A percentile compares a stretch with the other conserved stretches of the same genome.
These are phyloP conservation scores for Fusarium pseudonygamai DNA, from an alignment of 2,329 filamentous ascomycete species.

Conservation along the genomic window DNA sequence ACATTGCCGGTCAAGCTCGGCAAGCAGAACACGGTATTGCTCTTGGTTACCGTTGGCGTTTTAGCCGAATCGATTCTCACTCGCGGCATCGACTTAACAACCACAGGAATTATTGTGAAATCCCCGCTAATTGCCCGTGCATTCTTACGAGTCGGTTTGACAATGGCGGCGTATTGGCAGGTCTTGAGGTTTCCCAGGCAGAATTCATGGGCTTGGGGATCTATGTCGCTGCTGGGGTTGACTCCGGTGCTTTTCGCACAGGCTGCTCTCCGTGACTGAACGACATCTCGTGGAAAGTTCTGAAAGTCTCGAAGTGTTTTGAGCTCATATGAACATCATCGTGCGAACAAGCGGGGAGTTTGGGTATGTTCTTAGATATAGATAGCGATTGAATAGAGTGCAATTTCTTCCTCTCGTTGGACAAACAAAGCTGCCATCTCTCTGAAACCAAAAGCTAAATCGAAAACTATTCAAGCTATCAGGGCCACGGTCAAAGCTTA, in stretches of 20 bases:
- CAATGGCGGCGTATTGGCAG: conserved; percentile 13
- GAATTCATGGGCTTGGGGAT: conserved; percentile 16
- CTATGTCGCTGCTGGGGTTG: conserved; percentile 10
- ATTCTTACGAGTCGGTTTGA: neutral
- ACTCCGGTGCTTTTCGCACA: conserved; percentile 14
- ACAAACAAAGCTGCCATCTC: neutral
- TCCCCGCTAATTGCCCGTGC: neutral
- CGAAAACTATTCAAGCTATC: neutral
- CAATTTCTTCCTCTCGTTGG: fast-evolving
- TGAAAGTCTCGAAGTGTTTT: too few relatives aligned
- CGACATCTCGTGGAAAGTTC: fast-evolving
- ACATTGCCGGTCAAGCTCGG: conserved; percentile 19
- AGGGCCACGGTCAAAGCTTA: too few relatives aligned
- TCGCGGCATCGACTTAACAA: neutral
- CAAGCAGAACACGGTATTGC: conserved; percentile 4
- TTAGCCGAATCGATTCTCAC: conserved; percentile 5
- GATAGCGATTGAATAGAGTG: neutral
- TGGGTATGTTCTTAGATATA: neutral
- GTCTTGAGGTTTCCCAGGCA: conserved; percentile 8
- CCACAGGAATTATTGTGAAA: neutral
- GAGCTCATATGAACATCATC: too few relatives aligned
- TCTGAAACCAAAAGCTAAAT: fast-evolving
- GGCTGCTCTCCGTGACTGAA: neutral
- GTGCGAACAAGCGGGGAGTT: neutral
- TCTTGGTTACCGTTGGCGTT: neutral